Evolutionary conservation across 352 stramenopile species (phyloP).

Genomic region (Phytophthora nicotianae): DNA sequence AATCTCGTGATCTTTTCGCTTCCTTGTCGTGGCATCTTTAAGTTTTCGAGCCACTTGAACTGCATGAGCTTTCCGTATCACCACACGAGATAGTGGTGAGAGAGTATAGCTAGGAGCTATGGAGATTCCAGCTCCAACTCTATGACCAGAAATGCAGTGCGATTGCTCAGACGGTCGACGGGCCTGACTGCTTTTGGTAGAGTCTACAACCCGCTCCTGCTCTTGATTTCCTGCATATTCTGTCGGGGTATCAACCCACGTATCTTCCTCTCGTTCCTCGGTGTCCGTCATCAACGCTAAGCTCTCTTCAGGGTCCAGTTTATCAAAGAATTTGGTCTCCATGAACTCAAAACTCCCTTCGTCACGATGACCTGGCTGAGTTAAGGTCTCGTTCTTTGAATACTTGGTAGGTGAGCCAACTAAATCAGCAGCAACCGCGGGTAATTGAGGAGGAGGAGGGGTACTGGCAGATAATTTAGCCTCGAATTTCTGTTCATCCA

Average conservation of each 20-base stretch:
- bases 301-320: constrained; percentile 38
- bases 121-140: background rate
- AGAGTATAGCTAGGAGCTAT: constrained; percentile 25
- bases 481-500: constrained; percentile 55
- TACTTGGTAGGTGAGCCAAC: constrained; percentile 17
- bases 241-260: background rate
- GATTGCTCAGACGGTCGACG: constrained; percentile 10
- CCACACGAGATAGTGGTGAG: constrained; percentile 49
- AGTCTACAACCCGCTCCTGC: background rate
- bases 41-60: constrained; percentile 52
- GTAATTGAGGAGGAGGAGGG: constrained; percentile 57
- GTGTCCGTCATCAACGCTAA: constrained; percentile 27
- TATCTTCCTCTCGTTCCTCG: constrained; percentile 23
- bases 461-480: constrained; percentile 54
- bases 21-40: constrained; percentile 28
- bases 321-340: constrained; percentile 28
- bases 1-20: constrained; percentile 15
- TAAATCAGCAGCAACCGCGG: constrained; percentile 44
- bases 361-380: constrained; percentile 6
- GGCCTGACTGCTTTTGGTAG: background rate
- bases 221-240: constrained; percentile 25
- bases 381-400: constrained; percentile 3
- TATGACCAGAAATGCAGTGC: constrained; percentile 4
- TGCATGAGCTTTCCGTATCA: constrained; percentile 51
- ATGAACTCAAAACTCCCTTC: constrained; percentile 12